These are phyloP conservation scores for maize (Zea mays) DNA, from an alignment of 176 grass and related monocot genomes.

Conservation along the genomic window DNA sequence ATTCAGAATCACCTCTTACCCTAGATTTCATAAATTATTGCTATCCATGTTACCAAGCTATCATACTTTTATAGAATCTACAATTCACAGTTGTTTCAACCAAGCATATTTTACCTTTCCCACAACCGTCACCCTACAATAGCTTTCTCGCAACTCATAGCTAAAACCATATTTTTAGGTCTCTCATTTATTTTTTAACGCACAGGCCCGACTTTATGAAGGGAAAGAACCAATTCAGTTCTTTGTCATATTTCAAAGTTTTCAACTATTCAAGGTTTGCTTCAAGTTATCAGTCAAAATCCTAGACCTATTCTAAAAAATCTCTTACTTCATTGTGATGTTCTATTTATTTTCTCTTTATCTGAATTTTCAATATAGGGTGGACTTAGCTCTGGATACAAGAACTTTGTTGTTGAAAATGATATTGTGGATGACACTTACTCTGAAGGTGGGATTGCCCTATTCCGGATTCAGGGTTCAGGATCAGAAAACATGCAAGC, in stretches of 20 bases:
- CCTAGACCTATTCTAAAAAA: constrained; percentile 25
- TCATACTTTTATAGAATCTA: no score
- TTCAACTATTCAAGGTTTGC: constrained; percentile 78
- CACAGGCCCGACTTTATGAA: constrained; percentile 80
- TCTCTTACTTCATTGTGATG: background rate
- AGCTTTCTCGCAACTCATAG: no score
- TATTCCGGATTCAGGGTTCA: constrained; percentile 86
- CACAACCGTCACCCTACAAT: no score
- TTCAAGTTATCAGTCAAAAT: constrained; percentile 24
- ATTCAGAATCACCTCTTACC: no score
- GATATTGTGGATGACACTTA: constrained; percentile 72
- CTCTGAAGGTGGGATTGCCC: constrained; percentile 68
- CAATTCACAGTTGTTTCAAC: no score
- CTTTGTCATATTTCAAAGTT: constrained; percentile 91
- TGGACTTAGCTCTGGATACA: constrained; percentile 85
- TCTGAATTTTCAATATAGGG: constrained; percentile 54
- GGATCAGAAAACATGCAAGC: constrained; percentile 98
- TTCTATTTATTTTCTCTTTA: constrained; percentile 7
- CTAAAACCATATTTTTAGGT: constrained; percentile 19
- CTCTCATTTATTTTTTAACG: constrained; percentile 36
- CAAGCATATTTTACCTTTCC: no score
- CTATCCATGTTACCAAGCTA: no score
- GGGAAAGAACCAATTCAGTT: constrained; percentile 92
- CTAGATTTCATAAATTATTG: no score
- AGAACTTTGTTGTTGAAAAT: constrained; percentile 68